Evolutionary conservation across 2,329 filamentous ascomycete species (phyloP), one percentile per base, ranked within the genome.

Genomic region (Pleoardoris graminearum): DNA sequence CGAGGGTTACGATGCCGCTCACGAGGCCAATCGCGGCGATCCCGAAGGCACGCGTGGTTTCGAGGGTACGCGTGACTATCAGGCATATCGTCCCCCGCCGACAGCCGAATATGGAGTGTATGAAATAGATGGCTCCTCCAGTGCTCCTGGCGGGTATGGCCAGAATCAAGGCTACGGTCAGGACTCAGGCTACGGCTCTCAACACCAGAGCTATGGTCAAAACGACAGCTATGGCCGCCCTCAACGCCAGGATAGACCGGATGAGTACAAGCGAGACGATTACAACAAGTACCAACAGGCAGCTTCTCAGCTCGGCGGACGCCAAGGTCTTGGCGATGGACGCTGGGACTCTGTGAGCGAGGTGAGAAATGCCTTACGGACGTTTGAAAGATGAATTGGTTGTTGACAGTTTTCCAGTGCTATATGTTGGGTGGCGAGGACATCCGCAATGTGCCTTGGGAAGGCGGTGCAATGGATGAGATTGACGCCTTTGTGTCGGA

Each of bases 401-500:
- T 6, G 17, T 14, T 48, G 36, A 41, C 29, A n/a, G 4, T 32
- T 17, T 16, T n/a, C 11, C 10, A 41, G 46, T 48, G 89, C 76
- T 94, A 94, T 74, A 96, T 96, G 91, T 82, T 89, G 25, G 80
- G 82, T 49, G 90, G 90, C 0, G 80, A 84, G 35, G 85, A 89
- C 54, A 85, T 96, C 53, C 81, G 84, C 14, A 80, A 79, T 41
- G 80, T 85, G 3, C 83, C 83, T 1, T 86, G 83, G 83, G 77
- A 81, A 36, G 78, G 80, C 25, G 78, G 80, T 7, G 77, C 80
- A 29, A 67, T 75, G 48, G 75, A 80, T 38, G 83, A 86, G 62
- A 80, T 86, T 49, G 80, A 86, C 60, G 82, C 83, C 0, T 85
- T 85, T 55, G 83, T 86, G 3, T 82, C 80, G 25, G 83, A 86